Conservation (phyloP, 352 stramenopile genomes). For the Phytophthora fragariaefolia region DNA sequence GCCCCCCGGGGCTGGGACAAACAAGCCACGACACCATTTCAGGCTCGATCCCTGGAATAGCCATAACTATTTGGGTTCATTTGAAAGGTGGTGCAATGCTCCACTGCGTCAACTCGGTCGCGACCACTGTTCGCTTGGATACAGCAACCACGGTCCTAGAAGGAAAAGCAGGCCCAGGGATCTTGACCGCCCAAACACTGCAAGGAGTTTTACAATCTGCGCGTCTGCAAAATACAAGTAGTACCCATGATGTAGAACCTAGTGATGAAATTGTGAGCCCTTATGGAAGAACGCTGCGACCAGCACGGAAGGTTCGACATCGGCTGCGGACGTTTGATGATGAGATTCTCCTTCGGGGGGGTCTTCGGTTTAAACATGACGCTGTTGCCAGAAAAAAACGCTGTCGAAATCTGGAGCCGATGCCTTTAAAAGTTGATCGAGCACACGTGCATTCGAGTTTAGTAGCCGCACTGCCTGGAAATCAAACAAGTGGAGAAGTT, state of each 20-base stretch:
- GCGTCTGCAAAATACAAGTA: slow-evolving; percentile 3
- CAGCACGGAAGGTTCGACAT: slow-evolving; percentile 5
- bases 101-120: slow-evolving; percentile 11
- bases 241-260: background rate
- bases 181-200: slow-evolving; percentile 40
- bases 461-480: background rate
- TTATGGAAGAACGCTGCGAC: slow-evolving; percentile 23
- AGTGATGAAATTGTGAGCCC: slow-evolving; percentile 24
- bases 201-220: slow-evolving; percentile 14
- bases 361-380: slow-evolving; percentile 2
- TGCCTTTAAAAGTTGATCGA: background rate
- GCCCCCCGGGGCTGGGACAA: too few relatives aligned
- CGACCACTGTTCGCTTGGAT: slow-evolving; percentile 9
- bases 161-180: slow-evolving; percentile 10
- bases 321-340: slow-evolving; percentile 6
- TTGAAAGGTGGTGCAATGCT: slow-evolving; percentile 9
- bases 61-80: background rate
- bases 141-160: background rate
- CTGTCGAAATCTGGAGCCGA: slow-evolving; percentile 28
- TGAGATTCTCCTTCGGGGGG: background rate
- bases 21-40: too few relatives aligned
- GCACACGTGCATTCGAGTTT: background rate
- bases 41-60: background rate
- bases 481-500: slow-evolving; percentile 19
- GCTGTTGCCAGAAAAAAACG: slow-evolving; percentile 8